Evolutionary conservation across 371 early-diverging fungal genomes (phyloP), one percentile per base, ranked within the genome.

Genomic region (Actinomucor elegans): DNA sequence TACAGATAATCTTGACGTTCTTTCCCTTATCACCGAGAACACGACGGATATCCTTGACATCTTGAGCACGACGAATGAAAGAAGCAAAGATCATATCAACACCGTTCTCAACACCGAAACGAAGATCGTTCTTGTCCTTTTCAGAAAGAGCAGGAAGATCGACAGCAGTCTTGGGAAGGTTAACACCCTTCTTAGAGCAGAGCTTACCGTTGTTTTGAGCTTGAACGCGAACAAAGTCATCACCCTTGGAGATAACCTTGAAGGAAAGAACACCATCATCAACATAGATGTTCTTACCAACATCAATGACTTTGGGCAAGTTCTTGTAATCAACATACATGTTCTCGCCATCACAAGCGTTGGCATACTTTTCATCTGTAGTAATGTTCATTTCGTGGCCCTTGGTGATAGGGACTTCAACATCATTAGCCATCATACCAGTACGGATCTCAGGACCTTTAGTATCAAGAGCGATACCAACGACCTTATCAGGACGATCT

Each of bases 41-140:
- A 40, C 75, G 70, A 64, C 92, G 88, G 62, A 95, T 89, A 48
- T 91, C 89, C 51, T 75, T 71, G 61, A 99, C 91, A 70, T 98
- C 94, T 61, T 88, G 77, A 42, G 88, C 92, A 53, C 85, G 87
- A 34, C 94, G 87, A 64, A 98, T 92, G 66, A 99, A 99, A 29
- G 96, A 94, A 2, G 95, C 97, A 76, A 97, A 96, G 69, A 99
- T 82, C 71, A 94, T 92, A 67, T 99, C 99, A 24, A 97, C 87
- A 21, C 89, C 89, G 49, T 96, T 83, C 64, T 90, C 84, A 37
- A 98, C 83, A 36, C 94, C 99, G 73, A 96, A 97, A 27, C 61
- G 63, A 53, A 99, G 77, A 67, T 96, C 96, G 18, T 66, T 56
- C 69, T 85, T 89, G 71, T 99, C 98, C 80, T 96, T 96, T 47